Base-by-base conservation (phyloP, 2,329 filamentous ascomycete genomes). In the Colletotrichum sp. region DNA sequence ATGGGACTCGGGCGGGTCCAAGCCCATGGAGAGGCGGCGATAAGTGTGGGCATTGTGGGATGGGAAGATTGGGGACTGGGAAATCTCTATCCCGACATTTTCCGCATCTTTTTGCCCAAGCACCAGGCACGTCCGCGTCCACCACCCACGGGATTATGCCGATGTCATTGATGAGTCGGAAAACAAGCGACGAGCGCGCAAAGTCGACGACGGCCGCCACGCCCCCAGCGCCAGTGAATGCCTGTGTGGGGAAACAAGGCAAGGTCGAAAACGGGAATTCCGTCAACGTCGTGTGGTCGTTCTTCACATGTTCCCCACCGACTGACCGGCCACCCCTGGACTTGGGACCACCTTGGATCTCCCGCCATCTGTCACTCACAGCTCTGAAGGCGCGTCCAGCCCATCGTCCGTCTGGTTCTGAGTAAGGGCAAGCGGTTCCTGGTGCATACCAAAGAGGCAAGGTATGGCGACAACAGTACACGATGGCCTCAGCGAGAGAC, bases 241-340 rank as follows among this genome's bases (percentile, higher is more conserved):
- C 32, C 28, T 63, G 63, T 66, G 57, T 57, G 57, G 57, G 69
- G 64, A 55, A 39, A 64, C 21, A 61, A 32, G 52, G 63, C 55
- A 57, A 18, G 39, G 24, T 52, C 43, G 28, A 73, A 73, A 73
- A 75, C 57, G 70, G 64, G 34, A 64, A 30, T 34, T 39, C 73
- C 72, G 69, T 75, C 69, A 64, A 18, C 16, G 71, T 75, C 64
- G 43, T 60, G 34, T 43, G 70, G 63, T 68, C 39, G 26, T 39
- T 72, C 70, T 68, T 75, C 63, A 75, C 73, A 72, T 75, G 70
- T 71, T 73, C 69, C 59, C 73, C 69, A 72, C 73, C 57, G 10
- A 32, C 59, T n/a, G 34, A 48, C 68, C 68, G 32, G 60, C 28
- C 68, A 60, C 39, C 60, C 72, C 61, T 61, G 61, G 48, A 26